These are phyloP conservation scores for Tulasnella sp. DNA, from an alignment of 768 basidiomycete species.

Conservation along the genomic window DNA sequence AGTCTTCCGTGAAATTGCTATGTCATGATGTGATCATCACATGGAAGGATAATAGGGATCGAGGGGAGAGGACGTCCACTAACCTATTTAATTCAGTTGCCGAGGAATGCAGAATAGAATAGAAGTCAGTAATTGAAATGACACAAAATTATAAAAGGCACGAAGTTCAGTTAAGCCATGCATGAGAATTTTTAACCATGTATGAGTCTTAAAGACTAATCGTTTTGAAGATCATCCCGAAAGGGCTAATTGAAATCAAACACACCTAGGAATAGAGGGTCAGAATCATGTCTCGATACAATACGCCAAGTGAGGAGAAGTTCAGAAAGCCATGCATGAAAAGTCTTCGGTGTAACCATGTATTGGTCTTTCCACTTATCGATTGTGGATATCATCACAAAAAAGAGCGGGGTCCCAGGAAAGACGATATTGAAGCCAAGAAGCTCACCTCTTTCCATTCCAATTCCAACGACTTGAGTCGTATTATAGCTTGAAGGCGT, in stretches of 20 bases:
- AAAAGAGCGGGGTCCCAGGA: slow-evolving; percentile 23
- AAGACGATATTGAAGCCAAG: slow-evolving; percentile 16
- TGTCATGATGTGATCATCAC: slow-evolving; percentile 15
- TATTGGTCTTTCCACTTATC: slow-evolving; percentile 30
- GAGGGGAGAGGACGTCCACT: slow-evolving; percentile 2
- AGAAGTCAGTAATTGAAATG: slow-evolving; percentile 19
- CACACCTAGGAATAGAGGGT: slow-evolving; percentile 4
- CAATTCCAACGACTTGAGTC: slow-evolving; percentile 65
- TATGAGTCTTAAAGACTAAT: slow-evolving; percentile 89
- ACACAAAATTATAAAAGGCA: slow-evolving; percentile 19
- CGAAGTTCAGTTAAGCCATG: slow-evolving; percentile 30
- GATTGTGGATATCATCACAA: slow-evolving; percentile 45
- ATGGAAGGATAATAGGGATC: slow-evolving; percentile 48
- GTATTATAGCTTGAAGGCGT: slow-evolving; percentile 70
- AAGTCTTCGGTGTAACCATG: slow-evolving; percentile 26
- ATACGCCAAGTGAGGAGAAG: not conserved
- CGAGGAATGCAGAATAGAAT: slow-evolving; percentile 15
- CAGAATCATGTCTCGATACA: not conserved
- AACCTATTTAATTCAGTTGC: no score
- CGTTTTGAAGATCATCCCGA: slow-evolving; percentile 32
- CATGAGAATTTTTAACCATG: slow-evolving; percentile 53
- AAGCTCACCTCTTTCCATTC: slow-evolving; percentile 56
- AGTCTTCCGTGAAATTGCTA: slow-evolving; percentile 38
- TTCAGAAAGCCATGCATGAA: slow-evolving; percentile 32
- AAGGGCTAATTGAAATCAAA: slow-evolving; percentile 3